Evolutionary conservation across 1,284 basidiomycete genomes (phyloP).

Genomic region (Irpex sp.): DNA sequence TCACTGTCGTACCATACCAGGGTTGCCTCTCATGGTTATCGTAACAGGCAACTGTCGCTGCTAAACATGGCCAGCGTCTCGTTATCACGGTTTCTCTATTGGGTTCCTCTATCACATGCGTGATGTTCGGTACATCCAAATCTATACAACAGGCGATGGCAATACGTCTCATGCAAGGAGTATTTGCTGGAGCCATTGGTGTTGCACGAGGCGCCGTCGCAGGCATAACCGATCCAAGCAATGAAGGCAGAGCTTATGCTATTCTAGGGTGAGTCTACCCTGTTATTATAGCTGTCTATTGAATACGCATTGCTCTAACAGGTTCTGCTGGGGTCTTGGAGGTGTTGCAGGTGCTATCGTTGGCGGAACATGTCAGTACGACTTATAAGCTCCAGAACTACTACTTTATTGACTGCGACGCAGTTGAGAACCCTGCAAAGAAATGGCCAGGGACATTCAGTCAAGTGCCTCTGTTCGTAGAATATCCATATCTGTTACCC

Average conservation of each 20-base stretch:
- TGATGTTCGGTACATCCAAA: constrained; percentile 84
- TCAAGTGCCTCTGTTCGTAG: constrained; percentile 63
- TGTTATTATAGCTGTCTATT: neutral
- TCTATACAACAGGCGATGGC: constrained; percentile 81
- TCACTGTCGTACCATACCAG: constrained; percentile 9
- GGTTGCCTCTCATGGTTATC: neutral
- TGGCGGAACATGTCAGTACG: constrained; percentile 73
- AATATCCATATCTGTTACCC: constrained; percentile 91
- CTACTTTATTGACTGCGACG: neutral
- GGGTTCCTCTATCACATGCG: constrained; percentile 77
- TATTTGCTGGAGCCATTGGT: constrained; percentile 94
- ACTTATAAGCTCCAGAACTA: neutral
- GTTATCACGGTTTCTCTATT: constrained; percentile 86
- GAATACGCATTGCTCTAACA: constrained; percentile 6
- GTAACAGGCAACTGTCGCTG: constrained; percentile 83
- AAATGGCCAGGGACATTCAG: constrained; percentile 83
- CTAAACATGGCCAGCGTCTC: constrained; percentile 83
- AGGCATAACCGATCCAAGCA: constrained; percentile 85
- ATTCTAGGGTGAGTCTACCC: constrained; percentile 67
- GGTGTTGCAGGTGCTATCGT: constrained; percentile 88
- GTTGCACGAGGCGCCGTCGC: constrained; percentile 89
- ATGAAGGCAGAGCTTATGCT: constrained; percentile 92
- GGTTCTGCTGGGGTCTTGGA: constrained; percentile 94
- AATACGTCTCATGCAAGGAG: constrained; percentile 89
- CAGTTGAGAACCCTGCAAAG: constrained; percentile 80